These are phyloP conservation scores for Eimeria tenella DNA, from an alignment of 169 alveolate species.

Conservation along the genomic window DNA sequence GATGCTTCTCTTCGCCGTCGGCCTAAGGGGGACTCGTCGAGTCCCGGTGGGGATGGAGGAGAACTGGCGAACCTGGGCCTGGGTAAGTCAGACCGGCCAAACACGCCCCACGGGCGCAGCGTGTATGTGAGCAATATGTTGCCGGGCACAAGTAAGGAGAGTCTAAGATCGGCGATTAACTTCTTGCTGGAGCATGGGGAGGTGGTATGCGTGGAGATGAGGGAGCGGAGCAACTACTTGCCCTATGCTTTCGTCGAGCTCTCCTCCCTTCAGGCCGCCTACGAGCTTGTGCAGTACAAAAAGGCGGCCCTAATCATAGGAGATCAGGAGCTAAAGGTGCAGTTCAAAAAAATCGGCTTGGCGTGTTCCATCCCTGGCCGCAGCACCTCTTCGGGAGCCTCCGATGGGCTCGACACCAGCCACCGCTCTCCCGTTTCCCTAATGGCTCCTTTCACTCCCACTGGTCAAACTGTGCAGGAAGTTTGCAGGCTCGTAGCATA, in stretches of 20 bases:
- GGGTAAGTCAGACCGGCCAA: constrained; percentile 48
- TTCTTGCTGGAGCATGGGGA: constrained; percentile 71
- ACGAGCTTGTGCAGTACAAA: constrained; percentile 75
- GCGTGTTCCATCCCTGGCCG: constrained; percentile 45
- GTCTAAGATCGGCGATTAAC: constrained; percentile 61
- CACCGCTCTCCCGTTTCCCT: constrained; percentile 46
- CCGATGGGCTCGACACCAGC: neutral
- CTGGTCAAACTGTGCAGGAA: constrained; percentile 68
- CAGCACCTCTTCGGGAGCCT: neutral
- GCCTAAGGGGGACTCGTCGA: neutral
- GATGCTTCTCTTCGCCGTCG: constrained; percentile 72
- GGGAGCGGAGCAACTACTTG: constrained; percentile 69
- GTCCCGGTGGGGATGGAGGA: neutral
- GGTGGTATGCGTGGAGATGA: constrained; percentile 73
- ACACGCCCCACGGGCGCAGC: constrained; percentile 77
- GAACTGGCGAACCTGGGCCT: neutral
- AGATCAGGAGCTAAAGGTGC: constrained; percentile 77
- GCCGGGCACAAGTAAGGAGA: constrained; percentile 76
- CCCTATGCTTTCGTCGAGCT: constrained; percentile 77
- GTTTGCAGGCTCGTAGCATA: constrained; percentile 68
- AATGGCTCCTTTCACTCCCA: constrained; percentile 62
- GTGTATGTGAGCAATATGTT: constrained; percentile 75
- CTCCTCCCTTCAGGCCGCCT: constrained; percentile 76
- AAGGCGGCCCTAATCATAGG: constrained; percentile 72
- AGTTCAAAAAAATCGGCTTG: constrained; percentile 72